Evolutionary conservation across 2,329 filamentous ascomycete genomes (phyloP).

Genomic region (Sarocladium kiliense): DNA sequence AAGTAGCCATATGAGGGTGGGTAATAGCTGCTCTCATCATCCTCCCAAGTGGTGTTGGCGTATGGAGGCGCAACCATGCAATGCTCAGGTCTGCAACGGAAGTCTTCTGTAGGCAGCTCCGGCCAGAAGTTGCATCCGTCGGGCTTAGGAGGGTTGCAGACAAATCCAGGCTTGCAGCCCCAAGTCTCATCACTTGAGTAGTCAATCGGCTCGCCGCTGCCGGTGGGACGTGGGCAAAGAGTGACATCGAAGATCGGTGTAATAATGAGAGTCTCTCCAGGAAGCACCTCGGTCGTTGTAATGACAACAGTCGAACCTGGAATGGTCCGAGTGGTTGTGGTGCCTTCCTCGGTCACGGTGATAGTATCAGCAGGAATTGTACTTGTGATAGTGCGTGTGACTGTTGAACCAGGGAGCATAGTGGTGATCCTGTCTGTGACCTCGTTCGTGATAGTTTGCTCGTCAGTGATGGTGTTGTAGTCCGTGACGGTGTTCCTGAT

Average conservation of each 20-base stretch:
- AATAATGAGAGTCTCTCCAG: constrained; percentile 22
- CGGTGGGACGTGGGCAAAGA: constrained; percentile 40
- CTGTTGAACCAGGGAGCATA: constrained; percentile 21
- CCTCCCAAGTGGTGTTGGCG: constrained; percentile 34
- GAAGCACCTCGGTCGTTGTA: constrained; percentile 23
- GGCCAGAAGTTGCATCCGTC: constrained; percentile 46
- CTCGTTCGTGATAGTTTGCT: too few species aligned
- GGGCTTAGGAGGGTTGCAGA: constrained; percentile 49
- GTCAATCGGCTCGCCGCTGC: constrained; percentile 23
- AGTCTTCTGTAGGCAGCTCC: constrained; percentile 38
- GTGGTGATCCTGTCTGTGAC: constrained; percentile 1
- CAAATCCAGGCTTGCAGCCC: constrained; percentile 47
- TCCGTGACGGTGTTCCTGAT: constrained; percentile 1
- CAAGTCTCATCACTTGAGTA: constrained; percentile 40
- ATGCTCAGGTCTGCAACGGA: constrained; percentile 37
- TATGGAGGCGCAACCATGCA: constrained; percentile 39
- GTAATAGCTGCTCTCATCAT: constrained; percentile 43
- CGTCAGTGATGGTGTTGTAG: too few species aligned
- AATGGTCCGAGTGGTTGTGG: constrained; percentile 23
- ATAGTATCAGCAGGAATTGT: constrained; percentile 22
- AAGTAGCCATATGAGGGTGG: constrained; percentile 52
- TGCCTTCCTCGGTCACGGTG: constrained; percentile 24
- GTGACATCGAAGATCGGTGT: constrained; percentile 25
- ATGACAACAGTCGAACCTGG: constrained; percentile 23
- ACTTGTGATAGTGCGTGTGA: constrained; percentile 27